These are phyloP conservation scores for Tulasnella sp. DNA, from an alignment of 768 basidiomycete genomes.

Conservation along the genomic window DNA sequence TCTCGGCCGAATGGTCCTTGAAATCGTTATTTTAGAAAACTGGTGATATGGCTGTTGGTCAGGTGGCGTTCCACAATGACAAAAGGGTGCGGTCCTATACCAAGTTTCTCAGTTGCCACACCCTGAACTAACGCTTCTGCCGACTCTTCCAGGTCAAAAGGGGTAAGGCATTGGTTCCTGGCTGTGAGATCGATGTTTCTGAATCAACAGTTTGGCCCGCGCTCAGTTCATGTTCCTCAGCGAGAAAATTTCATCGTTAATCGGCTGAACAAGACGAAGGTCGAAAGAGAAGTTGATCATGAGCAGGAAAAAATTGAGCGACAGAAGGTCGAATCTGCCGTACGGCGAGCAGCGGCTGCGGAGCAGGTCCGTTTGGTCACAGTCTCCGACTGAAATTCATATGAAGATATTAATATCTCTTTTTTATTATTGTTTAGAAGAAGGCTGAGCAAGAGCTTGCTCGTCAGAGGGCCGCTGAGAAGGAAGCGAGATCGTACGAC, in stretches of 20 bases:
- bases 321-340: slow-evolving; percentile 63
- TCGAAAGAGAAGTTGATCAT: slow-evolving; percentile 77
- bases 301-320: slow-evolving; percentile 81
- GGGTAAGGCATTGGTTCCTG: slow-evolving; percentile 35
- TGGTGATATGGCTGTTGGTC: slow-evolving; percentile 94
- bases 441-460: slow-evolving; percentile 72
- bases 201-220: background rate
- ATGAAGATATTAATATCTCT: background rate
- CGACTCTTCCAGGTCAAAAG: slow-evolving; percentile 57
- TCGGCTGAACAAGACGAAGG: slow-evolving; percentile 87
- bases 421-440: slow-evolving; percentile 36
- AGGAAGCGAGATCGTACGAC: slow-evolving; percentile 82
- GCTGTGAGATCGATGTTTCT: background rate
- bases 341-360: slow-evolving; percentile 51
- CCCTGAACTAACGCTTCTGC: background rate
- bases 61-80: slow-evolving; percentile 90
- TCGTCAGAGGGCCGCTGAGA: slow-evolving; percentile 72
- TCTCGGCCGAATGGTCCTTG: background rate
- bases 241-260: slow-evolving; percentile 89
- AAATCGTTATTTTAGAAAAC: slow-evolving; percentile 62
- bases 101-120: background rate
- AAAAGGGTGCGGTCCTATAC: slow-evolving; percentile 50
- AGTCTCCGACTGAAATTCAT: background rate
- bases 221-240: slow-evolving; percentile 61
- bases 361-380: slow-evolving; percentile 49